Conservation (phyloP, 1,284 basidiomycete species). For the Amylostereum chailletii region DNA sequence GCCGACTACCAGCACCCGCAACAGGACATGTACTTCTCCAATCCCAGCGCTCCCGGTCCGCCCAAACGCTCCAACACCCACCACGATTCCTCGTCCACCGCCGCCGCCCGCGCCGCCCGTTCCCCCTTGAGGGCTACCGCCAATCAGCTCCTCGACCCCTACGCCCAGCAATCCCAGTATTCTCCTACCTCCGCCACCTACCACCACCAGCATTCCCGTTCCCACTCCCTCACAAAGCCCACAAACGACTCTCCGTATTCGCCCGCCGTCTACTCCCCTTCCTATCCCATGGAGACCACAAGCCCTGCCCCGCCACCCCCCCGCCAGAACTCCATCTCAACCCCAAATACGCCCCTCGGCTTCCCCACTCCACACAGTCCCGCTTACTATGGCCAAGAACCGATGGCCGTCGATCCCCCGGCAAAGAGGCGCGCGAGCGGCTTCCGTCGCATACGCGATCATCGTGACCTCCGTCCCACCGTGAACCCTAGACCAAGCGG, state of each 20-base stretch:
- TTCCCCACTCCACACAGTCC: conserved; percentile 42
- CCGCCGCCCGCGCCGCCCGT: conserved; percentile 39
- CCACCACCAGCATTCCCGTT: conserved; percentile 49
- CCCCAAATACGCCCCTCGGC: conserved; percentile 61
- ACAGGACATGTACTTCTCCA: conserved; percentile 57
- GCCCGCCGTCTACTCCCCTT: conserved; percentile 25
- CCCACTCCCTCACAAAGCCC: conserved; percentile 37
- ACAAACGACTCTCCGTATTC: conserved; percentile 22
- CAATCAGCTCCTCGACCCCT: conserved; percentile 51
- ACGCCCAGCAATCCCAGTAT: conserved; percentile 57
- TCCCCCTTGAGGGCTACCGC: conserved; percentile 52
- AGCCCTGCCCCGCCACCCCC: conserved; percentile 41
- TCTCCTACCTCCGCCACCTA: conserved; percentile 44
- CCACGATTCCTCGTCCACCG: conserved; percentile 29
- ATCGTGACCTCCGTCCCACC: conserved; percentile 62
- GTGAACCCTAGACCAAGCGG: conserved; percentile 48
- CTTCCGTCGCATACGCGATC: conserved; percentile 61
- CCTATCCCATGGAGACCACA: conserved; percentile 48
- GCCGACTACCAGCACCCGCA: conserved; percentile 33
- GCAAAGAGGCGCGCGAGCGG: conserved; percentile 61
- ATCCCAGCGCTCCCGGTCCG: conserved; percentile 31
- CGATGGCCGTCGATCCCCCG: conserved; percentile 68
- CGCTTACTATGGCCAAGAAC: conserved; percentile 33
- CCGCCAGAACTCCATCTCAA: conserved; percentile 46
- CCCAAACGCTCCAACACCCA: conserved; percentile 49